Evolutionary conservation across 2,329 filamentous ascomycete species (phyloP).

Genomic region (Coniochaeta sp.): DNA sequence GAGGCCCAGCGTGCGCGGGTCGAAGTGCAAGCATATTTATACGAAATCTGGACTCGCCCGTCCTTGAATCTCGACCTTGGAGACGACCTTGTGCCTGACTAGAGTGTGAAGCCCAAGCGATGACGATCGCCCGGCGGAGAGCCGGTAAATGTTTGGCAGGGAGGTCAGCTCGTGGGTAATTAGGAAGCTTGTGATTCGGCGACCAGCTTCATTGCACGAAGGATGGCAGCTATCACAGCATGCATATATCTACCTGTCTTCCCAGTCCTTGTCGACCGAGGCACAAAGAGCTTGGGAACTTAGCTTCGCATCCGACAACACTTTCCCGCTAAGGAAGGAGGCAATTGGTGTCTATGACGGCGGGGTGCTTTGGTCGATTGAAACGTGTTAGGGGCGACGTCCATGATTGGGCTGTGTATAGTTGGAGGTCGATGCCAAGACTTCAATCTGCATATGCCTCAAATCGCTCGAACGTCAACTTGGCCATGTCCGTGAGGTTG

Average conservation of each 20-base stretch:
- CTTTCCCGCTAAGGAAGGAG: neutral
- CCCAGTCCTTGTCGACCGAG: neutral
- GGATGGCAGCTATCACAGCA: neutral
- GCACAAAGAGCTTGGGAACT: neutral
- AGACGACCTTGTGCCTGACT: neutral
- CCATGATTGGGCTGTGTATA: neutral
- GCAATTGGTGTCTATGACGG: neutral
- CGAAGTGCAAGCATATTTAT: neutral
- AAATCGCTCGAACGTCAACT: neutral
- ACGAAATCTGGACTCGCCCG: neutral
- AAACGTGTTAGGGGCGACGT: neutral
- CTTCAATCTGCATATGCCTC: neutral
- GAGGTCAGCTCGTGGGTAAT: conserved; percentile 1
- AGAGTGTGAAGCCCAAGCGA: neutral
- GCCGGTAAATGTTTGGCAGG: neutral
- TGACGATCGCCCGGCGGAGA: neutral
- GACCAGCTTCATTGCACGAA: neutral
- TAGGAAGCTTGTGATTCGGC: neutral
- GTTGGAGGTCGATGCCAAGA: neutral
- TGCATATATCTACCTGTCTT: neutral
- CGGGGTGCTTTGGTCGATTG: neutral
- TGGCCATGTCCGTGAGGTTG: neutral
- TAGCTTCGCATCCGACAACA: neutral
- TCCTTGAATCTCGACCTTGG: neutral
- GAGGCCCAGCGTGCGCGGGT: neutral